Base-by-base conservation (phyloP, 768 basidiomycete species). In the Rhodotorula sphaerocarpa region DNA sequence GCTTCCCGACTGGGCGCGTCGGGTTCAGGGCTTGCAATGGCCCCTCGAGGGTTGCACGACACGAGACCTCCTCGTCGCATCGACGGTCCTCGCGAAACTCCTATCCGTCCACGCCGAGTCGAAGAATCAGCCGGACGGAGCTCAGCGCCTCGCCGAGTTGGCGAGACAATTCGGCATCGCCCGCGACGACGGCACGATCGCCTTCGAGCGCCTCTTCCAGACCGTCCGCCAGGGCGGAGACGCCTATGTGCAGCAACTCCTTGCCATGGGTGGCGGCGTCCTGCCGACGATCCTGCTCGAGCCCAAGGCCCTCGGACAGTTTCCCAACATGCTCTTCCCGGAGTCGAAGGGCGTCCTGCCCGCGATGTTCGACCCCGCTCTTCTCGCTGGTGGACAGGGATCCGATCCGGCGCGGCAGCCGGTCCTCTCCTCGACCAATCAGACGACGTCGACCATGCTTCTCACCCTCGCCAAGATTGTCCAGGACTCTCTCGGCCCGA, bases 401-500 rank as follows among this genome's bases (percentile, higher is more conserved):
- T 7, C 3, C 21, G 62, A 53, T 21, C 61, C 57, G 21, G 55
- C 44, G n/a, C 60, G 42, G 16, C 61, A 21, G 50, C 47, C 30
- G 50, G 55, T 21, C 45, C 30, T 42, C 39, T 62, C 41, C 28
- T 61, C 41, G 66, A 55, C 56, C 66, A 65, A n/a, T 57, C 65
- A 54, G 71, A 74, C 56, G 46, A 55, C 52, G n/a, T 71, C 63
- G 68, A 39, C 56, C 60, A 75, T 58, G 71, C 75, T 36, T 69
- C 75, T 81, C 55, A 77, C 77, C 41, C 75, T 81, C 21, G 80
- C 80, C 25, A 80, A 79, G 65, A 71, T 76, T 31, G 75, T 79
- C 25, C 81, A 81, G 65, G 75, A 76, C 39, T 60, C 67, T 14
- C 71, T 72, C 11, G 70, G 74, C 7, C 45, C n/a, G 42, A 68